A percentile compares a stretch with the other conserved stretches of the same genome.
These are phyloP conservation scores for Pythium folliculosum DNA, from an alignment of 352 stramenopile genomes.

Conservation along the genomic window DNA sequence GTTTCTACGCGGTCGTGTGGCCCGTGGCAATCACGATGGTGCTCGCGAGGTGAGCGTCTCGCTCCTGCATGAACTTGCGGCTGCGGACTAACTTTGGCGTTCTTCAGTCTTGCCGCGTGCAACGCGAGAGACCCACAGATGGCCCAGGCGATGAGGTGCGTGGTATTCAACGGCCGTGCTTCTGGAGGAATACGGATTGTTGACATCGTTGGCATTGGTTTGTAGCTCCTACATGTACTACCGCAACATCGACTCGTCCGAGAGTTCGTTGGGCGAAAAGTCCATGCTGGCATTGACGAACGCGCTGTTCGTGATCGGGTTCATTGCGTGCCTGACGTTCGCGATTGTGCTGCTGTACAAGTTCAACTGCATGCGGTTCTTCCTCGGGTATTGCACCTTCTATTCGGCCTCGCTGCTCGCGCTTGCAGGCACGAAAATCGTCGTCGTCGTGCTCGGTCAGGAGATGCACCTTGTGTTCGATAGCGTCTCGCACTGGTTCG, in stretches of 20 bases:
- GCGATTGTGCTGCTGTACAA: slow-evolving; percentile 85
- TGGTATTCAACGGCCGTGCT: background rate
- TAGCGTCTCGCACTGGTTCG: slow-evolving; percentile 47
- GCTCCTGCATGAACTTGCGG: no score
- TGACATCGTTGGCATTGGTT: background rate
- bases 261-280: slow-evolving; percentile 41
- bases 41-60: slow-evolving; percentile 43
- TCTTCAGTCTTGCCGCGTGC: slow-evolving; percentile 49
- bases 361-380: slow-evolving; percentile 74
- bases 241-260: slow-evolving; percentile 62
- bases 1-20: slow-evolving; percentile 74
- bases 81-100: no score
- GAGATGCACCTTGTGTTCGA: slow-evolving; percentile 59
- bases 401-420: slow-evolving; percentile 73
- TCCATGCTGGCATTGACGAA: slow-evolving; percentile 70
- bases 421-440: slow-evolving; percentile 69
- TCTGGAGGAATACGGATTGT: background rate
- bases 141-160: slow-evolving; percentile 56
- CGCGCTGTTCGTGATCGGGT: slow-evolving; percentile 74
- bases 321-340: slow-evolving; percentile 81
- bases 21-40: slow-evolving; percentile 77
- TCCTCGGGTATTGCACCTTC: slow-evolving; percentile 76
- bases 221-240: slow-evolving; percentile 80
- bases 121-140: slow-evolving; percentile 48
- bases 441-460: slow-evolving; percentile 59